Conservation (phyloP, 1,284 basidiomycete genomes). For the Coniophora puteana region DNA sequence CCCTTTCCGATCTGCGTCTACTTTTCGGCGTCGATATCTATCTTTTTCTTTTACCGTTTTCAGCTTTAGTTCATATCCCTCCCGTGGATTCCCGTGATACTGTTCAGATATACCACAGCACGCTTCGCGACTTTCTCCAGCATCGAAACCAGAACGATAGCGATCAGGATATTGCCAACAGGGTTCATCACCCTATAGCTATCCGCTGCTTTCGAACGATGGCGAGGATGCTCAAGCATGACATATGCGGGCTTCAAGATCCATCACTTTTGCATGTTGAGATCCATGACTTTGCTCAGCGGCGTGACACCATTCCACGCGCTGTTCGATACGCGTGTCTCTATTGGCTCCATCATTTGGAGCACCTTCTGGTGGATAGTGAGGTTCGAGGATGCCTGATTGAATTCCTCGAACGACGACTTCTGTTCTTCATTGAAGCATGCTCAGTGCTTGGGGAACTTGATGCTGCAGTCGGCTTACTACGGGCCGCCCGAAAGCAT, state of each 20-base stretch:
- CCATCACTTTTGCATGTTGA: constrained; percentile 17
- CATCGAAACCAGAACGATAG: constrained; percentile 10
- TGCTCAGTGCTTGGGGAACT: constrained; percentile 18
- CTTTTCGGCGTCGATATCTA: too few relatives aligned
- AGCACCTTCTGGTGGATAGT: constrained; percentile 9
- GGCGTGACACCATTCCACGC: constrained; percentile 14
- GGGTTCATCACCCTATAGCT: constrained; percentile 16
- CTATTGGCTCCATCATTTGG: constrained; percentile 20
- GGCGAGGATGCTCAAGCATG: constrained; percentile 17
- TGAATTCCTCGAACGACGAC: constrained; percentile 3
- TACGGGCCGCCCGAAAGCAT: constrained; percentile 16
- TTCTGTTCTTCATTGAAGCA: constrained; percentile 16
- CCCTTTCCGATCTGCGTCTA: too few relatives aligned
- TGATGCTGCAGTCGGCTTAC: constrained; percentile 16
- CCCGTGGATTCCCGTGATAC: too few relatives aligned
- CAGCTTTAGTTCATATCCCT: too few relatives aligned
- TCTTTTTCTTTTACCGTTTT: too few relatives aligned
- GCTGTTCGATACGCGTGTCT: constrained; percentile 20
- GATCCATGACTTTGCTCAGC: too few relatives aligned
- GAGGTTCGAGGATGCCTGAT: constrained; percentile 7
- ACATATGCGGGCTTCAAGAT: constrained; percentile 19
- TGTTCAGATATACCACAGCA: constrained; percentile 20
- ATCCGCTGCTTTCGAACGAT: constrained; percentile 14
- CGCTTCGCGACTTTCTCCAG: constrained; percentile 20
- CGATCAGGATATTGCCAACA: too few relatives aligned